Evolutionary conservation across 768 basidiomycete species (phyloP), one percentile per base, ranked within the genome.

Genomic region (Gloeostereum incarnatum): DNA sequence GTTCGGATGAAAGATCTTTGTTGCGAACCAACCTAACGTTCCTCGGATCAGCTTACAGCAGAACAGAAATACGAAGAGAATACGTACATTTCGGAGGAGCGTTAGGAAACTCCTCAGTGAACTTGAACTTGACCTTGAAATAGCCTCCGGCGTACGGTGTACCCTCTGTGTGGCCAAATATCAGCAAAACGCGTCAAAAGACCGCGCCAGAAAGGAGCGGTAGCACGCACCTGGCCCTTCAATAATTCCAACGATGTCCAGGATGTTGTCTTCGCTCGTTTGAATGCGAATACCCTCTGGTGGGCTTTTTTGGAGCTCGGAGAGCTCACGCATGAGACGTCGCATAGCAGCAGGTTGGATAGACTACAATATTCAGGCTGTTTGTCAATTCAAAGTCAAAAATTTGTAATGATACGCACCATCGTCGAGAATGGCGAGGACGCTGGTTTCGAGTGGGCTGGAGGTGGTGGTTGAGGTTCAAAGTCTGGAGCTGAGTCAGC

Each of bases 1-100:
- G 50, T 98, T 98, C 0, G 94, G 93, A 51, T 97, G 93, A 60
- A 97, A 97, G 40, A 98, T 93, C 66, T 94, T 96, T 35, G 93
- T 96, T 10, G 72, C 65, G 48, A 96, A 85, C 67, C 87, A 82
- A 53, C 93, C 92, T 94, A 47, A 8, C 29, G 22, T 8, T 22
- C 31, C n/a, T 34, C 39, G 14, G 3, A 36, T 13, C 6, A 7
- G 41, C 5, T 33, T 21, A n/a, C 35, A 20, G 23, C 13, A 19
- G 23, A 27, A 39, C 7, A 14, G 21, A n/a, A 14, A 21, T 37
- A 30, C 13, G 36, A 5, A 23, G 31, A 31, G n/a, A 13, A 22
- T 19, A 60, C 75, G 35, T 47, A 93, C 94, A 96, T 67, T 93
- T 96, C 6, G 93, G 93, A 36, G 93, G 93, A 19, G 80, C 76